Evolutionary conservation across 192 early-diverging fungal genomes (phyloP), one percentile per base, ranked within the genome.

Genomic region (Gamsiella multidivaricata): DNA sequence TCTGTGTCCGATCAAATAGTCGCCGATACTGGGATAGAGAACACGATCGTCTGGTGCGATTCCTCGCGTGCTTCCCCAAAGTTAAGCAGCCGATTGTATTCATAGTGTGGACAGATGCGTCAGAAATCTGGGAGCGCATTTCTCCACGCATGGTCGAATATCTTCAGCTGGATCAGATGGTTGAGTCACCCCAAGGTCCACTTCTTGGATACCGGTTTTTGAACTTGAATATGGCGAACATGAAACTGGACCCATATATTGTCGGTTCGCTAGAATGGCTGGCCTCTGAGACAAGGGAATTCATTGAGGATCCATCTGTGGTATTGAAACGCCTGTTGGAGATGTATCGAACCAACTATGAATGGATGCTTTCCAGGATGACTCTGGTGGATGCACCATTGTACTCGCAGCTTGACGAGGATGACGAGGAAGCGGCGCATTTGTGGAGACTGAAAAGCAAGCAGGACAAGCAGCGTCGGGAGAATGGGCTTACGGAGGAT

Each of bases 81-180:
- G 65, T 78, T 7, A 68, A 78, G 41, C 74, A 78, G 20, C 74
- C 74, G 14, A 51, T 78, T 28, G 66, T 78, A 8, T 61, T 78
- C 28, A 56, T 78, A 5, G 37, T 78, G 25, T 78, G 74, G 66
- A 61, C 70, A 5, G 55, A 33, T 3, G 47, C 45, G 2, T 42
- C 52, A 3, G 65, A 67, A 7, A 64, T 78, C 11, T 78, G 74
- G 74, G 74, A 78, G 31, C 37, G 65, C 15, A 50, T 78, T 14
- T 78, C 74, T 1, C 74, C 74, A 11, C 52, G 33, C 1, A 61
- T 69, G 45, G 34, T 61, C 11, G 60, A 58, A 34, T 58, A 49
- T 18, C 41, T 78, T 8, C 56, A 69, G 18, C 61, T 78, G 37
- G 54, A 78, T 37, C 22, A 28, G 28, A 78, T 78, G 47, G 53